These are phyloP conservation scores for Cicer cuneatum DNA, from an alignment of 306 rosid species.

Conservation along the genomic window DNA sequence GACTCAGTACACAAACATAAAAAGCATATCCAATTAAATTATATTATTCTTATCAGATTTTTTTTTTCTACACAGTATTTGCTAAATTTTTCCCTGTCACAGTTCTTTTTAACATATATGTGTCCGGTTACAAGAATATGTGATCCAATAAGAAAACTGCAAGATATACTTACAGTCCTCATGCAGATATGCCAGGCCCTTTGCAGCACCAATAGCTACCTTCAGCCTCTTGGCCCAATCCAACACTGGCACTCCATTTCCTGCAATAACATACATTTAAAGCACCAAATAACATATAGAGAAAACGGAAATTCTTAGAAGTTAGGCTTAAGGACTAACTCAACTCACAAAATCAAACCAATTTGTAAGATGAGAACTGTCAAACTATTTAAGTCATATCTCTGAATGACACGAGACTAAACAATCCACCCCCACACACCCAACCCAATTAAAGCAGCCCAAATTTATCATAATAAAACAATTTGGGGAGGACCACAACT, in stretches of 20 bases:
- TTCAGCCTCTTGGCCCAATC: conserved; percentile 81
- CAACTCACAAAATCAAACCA: background rate
- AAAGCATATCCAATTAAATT: too few relatives aligned
- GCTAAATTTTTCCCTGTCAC: too few relatives aligned
- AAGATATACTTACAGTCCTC: conserved; percentile 80
- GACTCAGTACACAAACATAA: too few relatives aligned
- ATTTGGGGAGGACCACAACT: too few relatives aligned
- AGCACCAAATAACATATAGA: conserved; percentile 26
- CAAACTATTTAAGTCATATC: background rate
- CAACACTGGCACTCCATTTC: conserved; percentile 67
- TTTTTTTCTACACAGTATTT: too few relatives aligned
- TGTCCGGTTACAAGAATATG: too few relatives aligned
- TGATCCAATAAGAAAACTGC: conserved; percentile 19
- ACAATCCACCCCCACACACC: background rate
- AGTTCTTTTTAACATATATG: too few relatives aligned
- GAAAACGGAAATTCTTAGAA: background rate
- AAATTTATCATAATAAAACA: too few relatives aligned
- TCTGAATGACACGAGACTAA: background rate
- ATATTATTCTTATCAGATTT: too few relatives aligned
- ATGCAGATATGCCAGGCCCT: conserved; percentile 89
- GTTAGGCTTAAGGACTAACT: background rate
- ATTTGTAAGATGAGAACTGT: background rate
- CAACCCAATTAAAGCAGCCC: too few relatives aligned
- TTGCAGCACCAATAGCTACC: conserved; percentile 90
- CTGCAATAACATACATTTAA: conserved; percentile 49